phyloP scores from a whole-genome alignment of 2,329 filamentous ascomycete species.

The Monilinia fructicola region DNA sequence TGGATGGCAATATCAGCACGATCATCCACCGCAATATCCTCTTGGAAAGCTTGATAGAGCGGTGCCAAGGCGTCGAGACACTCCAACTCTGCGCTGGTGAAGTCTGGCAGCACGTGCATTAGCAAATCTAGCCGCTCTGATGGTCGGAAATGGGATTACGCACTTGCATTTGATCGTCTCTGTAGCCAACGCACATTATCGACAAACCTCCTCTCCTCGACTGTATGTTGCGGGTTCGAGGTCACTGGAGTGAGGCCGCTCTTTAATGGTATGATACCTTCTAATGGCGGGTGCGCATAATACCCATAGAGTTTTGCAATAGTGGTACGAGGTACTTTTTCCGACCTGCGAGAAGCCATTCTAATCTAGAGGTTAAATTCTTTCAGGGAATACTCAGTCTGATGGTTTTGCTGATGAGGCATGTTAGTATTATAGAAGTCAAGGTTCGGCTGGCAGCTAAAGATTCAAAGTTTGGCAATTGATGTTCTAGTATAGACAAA shows the following conservation, averaged over 20 bases:
- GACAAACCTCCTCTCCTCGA: background rate
- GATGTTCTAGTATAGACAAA: background rate
- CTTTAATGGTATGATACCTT: slow-evolving; percentile 17
- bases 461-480: background rate
- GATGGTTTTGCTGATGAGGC: background rate
- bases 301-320: slow-evolving; percentile 19
- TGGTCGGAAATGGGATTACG: background rate
- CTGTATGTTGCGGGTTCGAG: background rate
- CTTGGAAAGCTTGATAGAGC: background rate
- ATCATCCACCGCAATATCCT: background rate
- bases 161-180: background rate
- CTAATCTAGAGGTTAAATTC: background rate
- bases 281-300: background rate
- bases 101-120: background rate
- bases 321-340: slow-evolving; percentile 4
- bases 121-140: background rate
- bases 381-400: background rate
- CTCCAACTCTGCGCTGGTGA: slow-evolving; percentile 21
- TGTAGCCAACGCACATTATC: slow-evolving; percentile 17
- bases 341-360: slow-evolving; percentile 4
- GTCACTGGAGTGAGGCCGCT: slow-evolving; percentile 20
- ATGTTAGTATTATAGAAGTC: background rate
- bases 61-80: background rate
- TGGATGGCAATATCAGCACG: slow-evolving; percentile 15
- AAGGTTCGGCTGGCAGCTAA: too few relatives aligned